Evolutionary conservation across 2,329 filamentous ascomycete genomes (phyloP), one percentile per base, ranked within the genome.

Genomic region (Verticillium albo-atrum): DNA sequence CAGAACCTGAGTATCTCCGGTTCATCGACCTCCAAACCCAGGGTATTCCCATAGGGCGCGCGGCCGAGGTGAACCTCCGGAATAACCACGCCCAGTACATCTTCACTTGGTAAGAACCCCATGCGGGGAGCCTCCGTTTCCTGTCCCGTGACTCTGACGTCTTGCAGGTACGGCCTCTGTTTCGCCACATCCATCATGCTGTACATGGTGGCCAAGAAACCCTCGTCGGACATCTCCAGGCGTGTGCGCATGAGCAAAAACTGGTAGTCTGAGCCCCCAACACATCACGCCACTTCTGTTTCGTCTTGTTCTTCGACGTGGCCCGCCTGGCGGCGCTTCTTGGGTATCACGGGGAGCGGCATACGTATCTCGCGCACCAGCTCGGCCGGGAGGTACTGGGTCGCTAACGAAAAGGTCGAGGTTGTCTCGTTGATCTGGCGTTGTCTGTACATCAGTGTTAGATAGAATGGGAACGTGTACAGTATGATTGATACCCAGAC

Each of bases 31-130:
- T 92, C 70, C 84, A 91, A 70, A 82, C 83, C 15, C 90, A 89
- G 68, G 95, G 95, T 28, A 88, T 97, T 61, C 95, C 95, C 2
- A 94, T 97, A 71, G 95, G 93, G 15, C 84, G 94, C 70, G 79
- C 91, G 6, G 85, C 95, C 4, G 92, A 96, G 76, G 93, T 99
- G 62, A 96, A 96, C 72, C 79, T 99, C 70, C 86, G 92, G 72
- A 99, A 99, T 73, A 98, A 96, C 76, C 95, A 99, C 75, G 88
- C 91, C 64, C 95, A 98, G 80, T 99, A 99, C 75, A 99, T 99
- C 67, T 95, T 97, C 74, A 99, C 95, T 66, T 99, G 95, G 95
- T 98, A 85, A 70, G 60, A 23, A 26, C 20, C 5, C 14, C 3
- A 7, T 12, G 2, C 4, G 17, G n/a, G 10, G 1, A n/a, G 10